phyloP scores from a whole-genome alignment of 345 rosid species.

The Aethionema arabicum region DNA sequence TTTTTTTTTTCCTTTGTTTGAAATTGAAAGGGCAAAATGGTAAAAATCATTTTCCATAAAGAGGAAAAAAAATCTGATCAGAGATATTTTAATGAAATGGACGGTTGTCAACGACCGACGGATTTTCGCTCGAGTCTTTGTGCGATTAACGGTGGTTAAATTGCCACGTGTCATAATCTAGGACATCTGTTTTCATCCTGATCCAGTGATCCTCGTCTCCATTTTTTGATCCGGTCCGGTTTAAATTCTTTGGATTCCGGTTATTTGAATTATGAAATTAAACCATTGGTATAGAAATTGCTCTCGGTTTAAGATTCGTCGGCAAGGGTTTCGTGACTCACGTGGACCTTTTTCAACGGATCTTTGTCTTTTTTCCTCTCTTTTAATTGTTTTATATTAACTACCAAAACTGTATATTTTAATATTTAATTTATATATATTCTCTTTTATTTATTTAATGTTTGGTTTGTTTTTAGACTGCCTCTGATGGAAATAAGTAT shows the following conservation, averaged over 20 bases:
- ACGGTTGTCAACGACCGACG: slow-evolving; percentile 19
- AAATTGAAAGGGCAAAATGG: too few species aligned
- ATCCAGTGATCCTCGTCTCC: not conserved
- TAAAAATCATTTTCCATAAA: not conserved
- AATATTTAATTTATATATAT: not conserved
- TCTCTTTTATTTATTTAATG: slow-evolving; percentile 5
- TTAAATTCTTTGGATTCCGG: not conserved
- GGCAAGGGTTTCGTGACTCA: not conserved
- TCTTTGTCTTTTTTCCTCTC: slow-evolving; percentile 4
- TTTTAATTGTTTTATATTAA: not conserved
- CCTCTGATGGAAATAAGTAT: slow-evolving; percentile 46
- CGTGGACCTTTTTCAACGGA: too few species aligned
- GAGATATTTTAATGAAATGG: slow-evolving; percentile 25
- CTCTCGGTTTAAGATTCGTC: slow-evolving; percentile 19
- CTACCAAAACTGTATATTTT: not conserved
- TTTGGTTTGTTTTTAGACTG: slow-evolving; percentile 30
- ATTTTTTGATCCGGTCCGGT: slow-evolving; percentile 9
- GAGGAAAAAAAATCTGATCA: not conserved
- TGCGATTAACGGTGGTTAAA: slow-evolving; percentile 11
- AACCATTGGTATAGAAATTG: slow-evolving; percentile 1
- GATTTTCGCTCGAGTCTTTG: not conserved
- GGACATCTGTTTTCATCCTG: slow-evolving; percentile 8
- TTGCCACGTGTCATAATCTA: not conserved
- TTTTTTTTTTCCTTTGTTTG: too few species aligned
- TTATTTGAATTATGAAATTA: not conserved